Base-by-base conservation (phyloP, 441 rosid genomes). In the Flueggea neowawraea region DNA sequence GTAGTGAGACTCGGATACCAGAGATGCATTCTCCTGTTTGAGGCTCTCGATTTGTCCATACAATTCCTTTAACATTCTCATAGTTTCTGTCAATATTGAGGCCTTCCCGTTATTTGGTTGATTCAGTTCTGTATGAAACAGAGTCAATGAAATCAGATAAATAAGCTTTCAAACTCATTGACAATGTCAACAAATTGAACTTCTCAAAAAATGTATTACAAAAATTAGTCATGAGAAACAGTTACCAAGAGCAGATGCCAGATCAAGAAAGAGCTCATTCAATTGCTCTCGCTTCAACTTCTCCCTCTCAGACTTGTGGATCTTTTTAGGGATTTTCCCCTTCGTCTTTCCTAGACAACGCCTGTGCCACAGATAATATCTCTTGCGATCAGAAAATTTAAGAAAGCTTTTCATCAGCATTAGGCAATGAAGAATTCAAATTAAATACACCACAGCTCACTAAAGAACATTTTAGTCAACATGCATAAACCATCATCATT, bases 231-330 rank as follows among this genome's bases (percentile, higher is more conserved):
- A 22, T 22, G 28, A 22, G 1, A 22, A 22, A 22, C 28, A 43
- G 45, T 71, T 87, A 94, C 99, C 97, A 28, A 91, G 84, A 32
- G 89, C 82, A 67, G 55, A 69, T 13, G 89, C 99, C 65, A 94
- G 84, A 45, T 91, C 89, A 67, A 82, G 62, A 74, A 94, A 94
- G 50, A 89, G 94, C 43, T 89, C 96, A 69, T 91, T 94, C 82
- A 94, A 76, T 66, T 86, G 94, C 79, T 91, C 99, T 6, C 99
- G 99, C 77, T 94, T 94, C 74, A 83, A 82, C 78, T 84, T 91
- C 87, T 94, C 99, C 67, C 94, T 78, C 81, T 83, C 95, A 16
- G 99, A 85, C 73, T 94, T 94, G 83, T 89, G 85, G 31, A 79
- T 63, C 79, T 91, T 85, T 79, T 78, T 91, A 5, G 97, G 96